phyloP scores from a whole-genome alignment of 2,329 filamentous ascomycete species.

The Endothia cerciana region DNA sequence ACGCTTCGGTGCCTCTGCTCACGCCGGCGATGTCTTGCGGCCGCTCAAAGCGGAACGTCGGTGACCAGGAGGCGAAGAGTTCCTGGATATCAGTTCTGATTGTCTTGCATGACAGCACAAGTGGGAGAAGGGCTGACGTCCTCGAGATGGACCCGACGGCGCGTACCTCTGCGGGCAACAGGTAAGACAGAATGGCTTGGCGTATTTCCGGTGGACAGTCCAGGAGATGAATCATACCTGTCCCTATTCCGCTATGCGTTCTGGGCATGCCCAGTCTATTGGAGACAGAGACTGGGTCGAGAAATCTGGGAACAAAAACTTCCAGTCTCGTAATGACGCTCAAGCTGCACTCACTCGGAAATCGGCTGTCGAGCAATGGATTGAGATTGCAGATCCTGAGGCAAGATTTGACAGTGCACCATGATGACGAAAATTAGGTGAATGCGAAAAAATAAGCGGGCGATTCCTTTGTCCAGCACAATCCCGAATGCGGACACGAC shows the following conservation, averaged over 20 bases:
- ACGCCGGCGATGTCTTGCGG: neutral
- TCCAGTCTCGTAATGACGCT: neutral
- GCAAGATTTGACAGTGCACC: neutral
- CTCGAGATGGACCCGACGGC: neutral
- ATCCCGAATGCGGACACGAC: neutral
- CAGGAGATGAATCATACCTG: neutral
- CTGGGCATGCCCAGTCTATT: neutral
- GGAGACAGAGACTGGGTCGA: too few relatives aligned
- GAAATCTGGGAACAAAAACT: neutral
- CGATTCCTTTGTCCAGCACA: neutral
- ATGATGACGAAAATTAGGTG: neutral
- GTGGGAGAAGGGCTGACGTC: neutral
- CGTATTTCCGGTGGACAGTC: conserved; percentile 15
- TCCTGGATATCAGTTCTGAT: conserved; percentile 7
- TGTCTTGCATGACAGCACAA: conserved; percentile 13
- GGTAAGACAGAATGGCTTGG: conserved; percentile 6
- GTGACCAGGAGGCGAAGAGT: neutral
- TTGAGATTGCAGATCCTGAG: neutral
- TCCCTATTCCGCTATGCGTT: neutral
- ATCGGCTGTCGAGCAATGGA: too few relatives aligned
- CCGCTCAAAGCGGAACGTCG: conserved; percentile 8
- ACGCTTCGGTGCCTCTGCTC: neutral
- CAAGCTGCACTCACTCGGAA: neutral
- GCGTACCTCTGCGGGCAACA: conserved; percentile 10
- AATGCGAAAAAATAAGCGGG: neutral